Evolutionary conservation across 768 basidiomycete genomes (phyloP), one percentile per base, ranked within the genome.

Genomic region (Kwoniella sp.): DNA sequence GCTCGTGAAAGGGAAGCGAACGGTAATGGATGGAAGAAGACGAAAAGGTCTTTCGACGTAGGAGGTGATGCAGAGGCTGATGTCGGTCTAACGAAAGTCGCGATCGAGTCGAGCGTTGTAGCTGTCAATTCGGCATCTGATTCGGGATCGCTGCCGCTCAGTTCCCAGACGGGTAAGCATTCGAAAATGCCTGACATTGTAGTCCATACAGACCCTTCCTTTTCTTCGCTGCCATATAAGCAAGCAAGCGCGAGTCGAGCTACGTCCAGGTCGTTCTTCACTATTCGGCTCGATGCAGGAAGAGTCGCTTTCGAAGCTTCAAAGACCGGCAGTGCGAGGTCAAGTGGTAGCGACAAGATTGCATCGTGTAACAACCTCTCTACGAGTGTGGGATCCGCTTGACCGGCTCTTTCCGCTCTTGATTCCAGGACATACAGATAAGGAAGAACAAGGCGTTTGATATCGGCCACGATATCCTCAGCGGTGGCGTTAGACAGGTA

Each of bases 151-250:
- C 58, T 58, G 2, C 67, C 77, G 2, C 82, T 67, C 8, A 80
- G 65, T 47, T 87, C 88, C 91, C 94, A 96, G 2, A 88, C 95
- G 0, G 95, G 95, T 30, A 98, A 83, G 76, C 94, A 99, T 77
- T 99, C 95, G 77, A 99, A 97, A 55, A 99, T 90, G 30, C 83
- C 82, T 68, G 89, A 91, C 93, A 96, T 97, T 3, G 83, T 87
- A 0, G 86, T 74, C 91, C 91, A 95, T 7, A 60, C 55, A 25
- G 37, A 17, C 68, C 88, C 84, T 62, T 86, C 83, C 33, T 64
- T 53, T 59, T 85, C 85, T 63, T 87, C 84, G 70, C 86, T 89
- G 15, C 92, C 92, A 67, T 99, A 99, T 24, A 97, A 80, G 71
- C 88, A 89, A 7, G 93, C 89, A 13, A 98, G 86, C 2, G 94